A percentile compares a stretch with the other conserved stretches of the same genome.
These are phyloP conservation scores for Boletus reticuloceps DNA, from an alignment of 768 basidiomycete genomes.

Conservation along the genomic window DNA sequence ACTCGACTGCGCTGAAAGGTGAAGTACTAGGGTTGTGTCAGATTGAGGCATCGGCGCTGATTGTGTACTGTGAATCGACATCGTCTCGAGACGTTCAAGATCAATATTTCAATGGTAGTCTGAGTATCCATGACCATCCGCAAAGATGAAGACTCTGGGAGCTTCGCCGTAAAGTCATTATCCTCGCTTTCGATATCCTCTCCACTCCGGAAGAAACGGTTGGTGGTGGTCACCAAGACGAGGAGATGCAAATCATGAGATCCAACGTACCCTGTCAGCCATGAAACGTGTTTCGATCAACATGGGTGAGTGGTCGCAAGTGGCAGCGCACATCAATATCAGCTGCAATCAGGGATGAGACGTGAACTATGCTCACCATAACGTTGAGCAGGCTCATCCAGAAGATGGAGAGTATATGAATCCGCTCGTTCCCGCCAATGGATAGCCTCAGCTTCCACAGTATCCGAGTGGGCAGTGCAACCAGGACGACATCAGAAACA, in stretches of 20 bases:
- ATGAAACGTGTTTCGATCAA: no score
- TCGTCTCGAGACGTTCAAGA: constrained; percentile 1
- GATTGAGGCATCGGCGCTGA: neutral
- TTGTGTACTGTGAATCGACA: neutral
- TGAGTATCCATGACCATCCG: neutral
- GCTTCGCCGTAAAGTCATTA: neutral
- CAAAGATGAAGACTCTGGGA: neutral
- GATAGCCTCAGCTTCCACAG: neutral
- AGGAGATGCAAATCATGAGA: constrained; percentile 15
- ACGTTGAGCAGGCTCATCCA: constrained; percentile 8
- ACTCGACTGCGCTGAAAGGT: neutral
- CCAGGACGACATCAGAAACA: constrained; percentile 6
- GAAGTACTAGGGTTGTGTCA: neutral
- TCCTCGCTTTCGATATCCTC: neutral
- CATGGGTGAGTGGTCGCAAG: neutral
- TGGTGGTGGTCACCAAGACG: constrained; percentile 13
- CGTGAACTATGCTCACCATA: constrained; percentile 11
- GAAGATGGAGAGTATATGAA: constrained; percentile 11
- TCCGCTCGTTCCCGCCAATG: constrained; percentile 4
- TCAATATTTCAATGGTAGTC: constrained; percentile 15
- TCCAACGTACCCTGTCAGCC: constrained; percentile 10
- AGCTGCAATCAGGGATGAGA: constrained; percentile 10
- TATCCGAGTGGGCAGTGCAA: constrained; percentile 4
- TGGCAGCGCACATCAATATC: constrained; percentile 2
- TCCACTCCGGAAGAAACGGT: constrained; percentile 4